These are phyloP conservation scores for Candida hungchunana DNA, from an alignment of 805 yeast genomes.

Conservation along the genomic window DNA sequence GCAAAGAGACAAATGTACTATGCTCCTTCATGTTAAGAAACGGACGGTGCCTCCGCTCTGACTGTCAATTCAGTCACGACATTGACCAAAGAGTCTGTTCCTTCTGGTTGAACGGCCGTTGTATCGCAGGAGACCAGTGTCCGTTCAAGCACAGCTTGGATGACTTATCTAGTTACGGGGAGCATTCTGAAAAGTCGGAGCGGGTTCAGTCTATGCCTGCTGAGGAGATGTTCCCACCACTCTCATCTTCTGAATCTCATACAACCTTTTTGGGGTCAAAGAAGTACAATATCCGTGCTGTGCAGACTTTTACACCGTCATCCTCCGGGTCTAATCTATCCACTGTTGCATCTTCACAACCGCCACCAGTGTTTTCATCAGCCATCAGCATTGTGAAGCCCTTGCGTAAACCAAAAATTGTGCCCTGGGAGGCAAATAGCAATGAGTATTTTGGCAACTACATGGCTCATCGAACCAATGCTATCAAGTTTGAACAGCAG, in stretches of 20 bases:
- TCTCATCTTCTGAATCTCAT: constrained; percentile 1
- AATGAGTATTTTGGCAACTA: constrained; percentile 15
- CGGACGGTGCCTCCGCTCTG: constrained; percentile 40
- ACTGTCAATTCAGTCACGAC: constrained; percentile 45
- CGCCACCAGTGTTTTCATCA: constrained; percentile 1
- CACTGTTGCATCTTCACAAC: too few relatives aligned
- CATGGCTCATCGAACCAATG: constrained; percentile 13
- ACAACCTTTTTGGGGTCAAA: constrained; percentile 1
- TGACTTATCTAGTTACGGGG: constrained; percentile 5
- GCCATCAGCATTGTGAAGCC: constrained; percentile 19
- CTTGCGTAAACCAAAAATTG: constrained; percentile 17
- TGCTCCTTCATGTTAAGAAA: constrained; percentile 38
- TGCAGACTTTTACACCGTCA: constrained; percentile 5
- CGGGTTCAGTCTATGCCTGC: constrained; percentile 10
- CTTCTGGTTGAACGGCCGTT: constrained; percentile 42
- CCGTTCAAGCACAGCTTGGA: constrained; percentile 33
- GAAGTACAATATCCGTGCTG: constrained; percentile 5
- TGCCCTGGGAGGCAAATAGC: constrained; percentile 26
- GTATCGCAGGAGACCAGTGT: constrained; percentile 40
- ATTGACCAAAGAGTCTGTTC: constrained; percentile 38
- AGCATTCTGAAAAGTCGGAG: neutral
- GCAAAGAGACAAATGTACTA: constrained; percentile 23
- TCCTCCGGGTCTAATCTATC: too few relatives aligned
- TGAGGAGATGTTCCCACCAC: constrained; percentile 6
- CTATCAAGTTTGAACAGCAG: constrained; percentile 21